Evolutionary conservation across 768 basidiomycete genomes (phyloP).

Genomic region (Bullera alba): DNA sequence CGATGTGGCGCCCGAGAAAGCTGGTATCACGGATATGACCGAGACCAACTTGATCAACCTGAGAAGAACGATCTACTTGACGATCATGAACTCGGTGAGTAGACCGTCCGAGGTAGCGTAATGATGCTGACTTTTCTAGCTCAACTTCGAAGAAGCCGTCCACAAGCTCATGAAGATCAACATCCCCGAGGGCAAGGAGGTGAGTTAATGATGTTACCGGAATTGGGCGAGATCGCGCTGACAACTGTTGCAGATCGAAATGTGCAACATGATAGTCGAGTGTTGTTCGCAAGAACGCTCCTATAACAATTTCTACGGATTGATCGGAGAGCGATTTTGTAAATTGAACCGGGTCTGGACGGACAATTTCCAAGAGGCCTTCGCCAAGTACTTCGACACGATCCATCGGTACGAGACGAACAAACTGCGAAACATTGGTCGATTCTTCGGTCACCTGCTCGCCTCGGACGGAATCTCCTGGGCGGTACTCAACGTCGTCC

Average conservation of each 20-base stretch:
- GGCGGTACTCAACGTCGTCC: conserved; percentile 73
- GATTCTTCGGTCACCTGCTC: conserved; percentile 90
- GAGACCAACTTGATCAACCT: conserved; percentile 94
- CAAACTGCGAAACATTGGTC: conserved; percentile 89
- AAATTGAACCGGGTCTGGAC: conserved; percentile 94
- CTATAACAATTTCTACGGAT: conserved; percentile 94
- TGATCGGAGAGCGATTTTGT: conserved; percentile 91
- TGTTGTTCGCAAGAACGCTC: conserved; percentile 99
- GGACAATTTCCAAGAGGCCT: conserved; percentile 78
- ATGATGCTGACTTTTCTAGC: conserved; percentile 29
- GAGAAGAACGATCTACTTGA: conserved; percentile 86
- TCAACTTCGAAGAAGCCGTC: conserved; percentile 97
- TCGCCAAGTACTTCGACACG: conserved; percentile 83
- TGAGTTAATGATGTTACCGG: conserved; percentile 47
- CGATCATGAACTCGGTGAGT: conserved; percentile 86
- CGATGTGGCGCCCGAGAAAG: conserved; percentile 59
- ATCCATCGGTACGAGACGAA: conserved; percentile 99
- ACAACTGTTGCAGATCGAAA: conserved; percentile 63
- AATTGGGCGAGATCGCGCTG: background rate
- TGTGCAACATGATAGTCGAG: conserved; percentile 98
- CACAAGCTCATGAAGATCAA: conserved; percentile 95
- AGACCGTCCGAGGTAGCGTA: background rate
- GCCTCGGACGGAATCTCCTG: conserved; percentile 83
- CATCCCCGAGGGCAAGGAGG: conserved; percentile 87
- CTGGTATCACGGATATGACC: conserved; percentile 88